A percentile compares a stretch with the other conserved stretches of the same genome.
phyloP scores from a whole-genome alignment of 306 rosid genomes.

The Dicorynia guianensis region DNA sequence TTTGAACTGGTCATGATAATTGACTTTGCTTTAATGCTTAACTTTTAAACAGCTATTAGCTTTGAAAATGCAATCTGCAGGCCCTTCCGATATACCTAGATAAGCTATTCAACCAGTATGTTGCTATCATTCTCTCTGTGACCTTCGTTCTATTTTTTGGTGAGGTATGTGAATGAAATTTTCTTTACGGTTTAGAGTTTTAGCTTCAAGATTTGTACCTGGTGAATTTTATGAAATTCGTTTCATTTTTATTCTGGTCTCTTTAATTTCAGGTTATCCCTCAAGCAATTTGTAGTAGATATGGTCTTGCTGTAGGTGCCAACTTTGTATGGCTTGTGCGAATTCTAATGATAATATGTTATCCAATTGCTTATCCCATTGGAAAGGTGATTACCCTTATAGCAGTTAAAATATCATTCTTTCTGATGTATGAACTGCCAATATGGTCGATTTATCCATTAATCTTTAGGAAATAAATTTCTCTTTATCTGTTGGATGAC shows the following conservation, averaged over 20 bases:
- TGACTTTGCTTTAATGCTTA: slow-evolving; percentile 27
- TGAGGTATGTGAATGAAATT: slow-evolving; percentile 63
- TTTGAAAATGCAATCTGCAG: slow-evolving; percentile 66
- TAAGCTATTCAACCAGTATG: slow-evolving; percentile 83
- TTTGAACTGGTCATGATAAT: background rate
- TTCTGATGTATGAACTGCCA: background rate
- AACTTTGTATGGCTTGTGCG: slow-evolving; percentile 85
- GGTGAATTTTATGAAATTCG: background rate
- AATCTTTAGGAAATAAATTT: background rate
- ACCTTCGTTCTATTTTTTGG: slow-evolving; percentile 92
- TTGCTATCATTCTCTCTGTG: slow-evolving; percentile 95
- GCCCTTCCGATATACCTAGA: slow-evolving; percentile 97
- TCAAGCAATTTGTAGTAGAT: slow-evolving; percentile 93
- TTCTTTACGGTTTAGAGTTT: background rate
- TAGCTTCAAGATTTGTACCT: slow-evolving; percentile 2
- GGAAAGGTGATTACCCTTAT: slow-evolving; percentile 72
- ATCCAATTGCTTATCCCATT: slow-evolving; percentile 88
- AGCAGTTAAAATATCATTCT: slow-evolving; percentile 13
- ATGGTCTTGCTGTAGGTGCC: slow-evolving; percentile 98
- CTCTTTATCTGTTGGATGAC: slow-evolving; percentile 10
- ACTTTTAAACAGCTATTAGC: slow-evolving; percentile 42
- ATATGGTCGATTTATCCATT: background rate
- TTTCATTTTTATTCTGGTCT: background rate
- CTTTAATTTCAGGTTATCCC: slow-evolving; percentile 82
- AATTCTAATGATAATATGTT: slow-evolving; percentile 81